phyloP scores from a whole-genome alignment of 2,329 filamentous ascomycete genomes.

The Thelonectria olida region DNA sequence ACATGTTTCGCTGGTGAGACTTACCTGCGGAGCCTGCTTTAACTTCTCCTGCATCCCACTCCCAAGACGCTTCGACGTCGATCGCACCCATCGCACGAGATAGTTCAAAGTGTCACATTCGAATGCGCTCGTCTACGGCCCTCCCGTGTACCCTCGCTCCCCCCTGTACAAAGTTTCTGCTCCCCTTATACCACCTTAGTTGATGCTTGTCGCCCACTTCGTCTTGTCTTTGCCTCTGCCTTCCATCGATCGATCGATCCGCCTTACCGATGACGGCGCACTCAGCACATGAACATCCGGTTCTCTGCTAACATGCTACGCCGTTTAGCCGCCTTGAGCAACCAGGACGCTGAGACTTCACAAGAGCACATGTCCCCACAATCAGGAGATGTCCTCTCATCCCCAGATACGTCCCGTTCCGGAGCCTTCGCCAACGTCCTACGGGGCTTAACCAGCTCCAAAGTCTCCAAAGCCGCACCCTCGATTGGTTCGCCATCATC shows the following conservation, averaged over 20 bases:
- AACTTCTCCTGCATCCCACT: conserved; percentile 30
- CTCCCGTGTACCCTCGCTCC: conserved; percentile 11
- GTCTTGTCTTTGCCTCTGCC: conserved; percentile 23
- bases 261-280: conserved; percentile 38
- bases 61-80: conserved; percentile 30
- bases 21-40: conserved; percentile 33
- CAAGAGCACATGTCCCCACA: conserved; percentile 68
- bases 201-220: conserved; percentile 18
- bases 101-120: conserved; percentile 14
- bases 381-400: conserved; percentile 64
- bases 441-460: conserved; percentile 67
- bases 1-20: conserved; percentile 44
- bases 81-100: conserved; percentile 34
- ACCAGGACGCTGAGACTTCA: conserved; percentile 35
- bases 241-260: conserved; percentile 28
- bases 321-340: conserved; percentile 41
- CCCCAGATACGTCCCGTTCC: conserved; percentile 63
- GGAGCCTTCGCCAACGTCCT: conserved; percentile 71
- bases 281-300: conserved; percentile 30
- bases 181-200: conserved; percentile 10
- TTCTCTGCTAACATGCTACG: conserved; percentile 42
- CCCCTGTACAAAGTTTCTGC: conserved; percentile 10
- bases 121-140: conserved; percentile 19
- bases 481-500: conserved; percentile 53
- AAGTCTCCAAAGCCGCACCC: conserved; percentile 61